Evolutionary conservation across 1,284 basidiomycete species (phyloP), one percentile per base, ranked within the genome.

Genomic region (Tetrapyrgos nigripes): DNA sequence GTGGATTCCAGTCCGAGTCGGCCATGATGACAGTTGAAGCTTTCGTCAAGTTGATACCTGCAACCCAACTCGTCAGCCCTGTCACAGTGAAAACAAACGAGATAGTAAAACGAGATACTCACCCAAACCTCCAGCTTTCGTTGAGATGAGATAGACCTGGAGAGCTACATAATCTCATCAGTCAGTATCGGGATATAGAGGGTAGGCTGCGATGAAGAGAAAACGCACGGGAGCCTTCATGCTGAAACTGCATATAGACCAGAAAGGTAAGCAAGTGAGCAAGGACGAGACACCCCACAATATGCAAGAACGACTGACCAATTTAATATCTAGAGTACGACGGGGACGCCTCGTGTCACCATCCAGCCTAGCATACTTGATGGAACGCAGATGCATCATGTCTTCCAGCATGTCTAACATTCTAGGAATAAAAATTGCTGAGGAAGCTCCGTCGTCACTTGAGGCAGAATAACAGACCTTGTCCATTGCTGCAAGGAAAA

Each of bases 371-470:
- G 92, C 91, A 70, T 88, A 91, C 21, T 86, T 80, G 68, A 93
- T 93, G 9, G 77, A 77, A 6, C 94, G 83, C 19, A 93, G 76
- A 3, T 78, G 78, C 83, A 94, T 86, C 74, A 92, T 93, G 68
- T 96, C 93, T 58, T 93, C 92, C 29, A 96, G 77, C 58, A 93
- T 82, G 68, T 96, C 92, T 17, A 96, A 82, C 83, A 96, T 89
- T 51, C 92, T 88, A 52, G 78, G 76, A 82, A 27, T 2, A 23
- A 13, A 55, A 23, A 23, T 59, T 28, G 5, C 13, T 19, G 31
- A 11, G 6, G 2, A 51, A 17, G 8, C 19, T 27, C 11, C n/a
- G 8, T 60, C 17, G 3, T 17, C 17, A 23, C 31, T 10, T 53
- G 21, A 35, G n/a, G n/a, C 31, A 24, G n/a, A 40, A 31, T 40